Evolutionary conservation across 768 basidiomycete species (phyloP).

Genomic region (Rhodotorula sphaerocarpa): DNA sequence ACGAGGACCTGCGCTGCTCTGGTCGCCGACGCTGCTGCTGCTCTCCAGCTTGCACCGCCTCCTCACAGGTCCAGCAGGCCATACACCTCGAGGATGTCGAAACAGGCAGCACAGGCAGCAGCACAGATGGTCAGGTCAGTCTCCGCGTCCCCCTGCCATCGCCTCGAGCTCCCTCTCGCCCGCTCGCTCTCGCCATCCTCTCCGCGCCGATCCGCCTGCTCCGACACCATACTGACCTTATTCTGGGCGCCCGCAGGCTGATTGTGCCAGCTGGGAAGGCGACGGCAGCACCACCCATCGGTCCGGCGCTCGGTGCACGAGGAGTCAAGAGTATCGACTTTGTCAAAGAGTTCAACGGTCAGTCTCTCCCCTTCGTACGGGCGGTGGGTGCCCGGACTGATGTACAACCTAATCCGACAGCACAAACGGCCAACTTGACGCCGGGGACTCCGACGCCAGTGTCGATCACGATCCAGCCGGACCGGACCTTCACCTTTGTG

Average conservation of each 20-base stretch:
- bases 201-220: too few relatives aligned
- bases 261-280: conserved; percentile 89
- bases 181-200: too few relatives aligned
- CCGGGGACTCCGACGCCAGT: conserved; percentile 83
- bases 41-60: too few relatives aligned
- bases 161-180: not conserved
- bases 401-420: conserved; percentile 39
- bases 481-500: conserved; percentile 87
- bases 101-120: conserved; percentile 11
- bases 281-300: conserved; percentile 88
- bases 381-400: not conserved
- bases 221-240: not conserved
- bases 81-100: too few relatives aligned
- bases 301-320: conserved; percentile 91
- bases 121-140: conserved; percentile 18
- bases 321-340: conserved; percentile 99
- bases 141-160: not conserved
- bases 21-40: too few relatives aligned
- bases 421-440: conserved; percentile 79
- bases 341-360: conserved; percentile 89
- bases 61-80: too few relatives aligned
- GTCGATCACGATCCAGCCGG: conserved; percentile 84
- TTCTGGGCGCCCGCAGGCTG: conserved; percentile 54
- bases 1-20: too few relatives aligned
- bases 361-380: not conserved